phyloP scores from a whole-genome alignment of 108 stramenopile genomes.

The Stephanodiscus minutulus region DNA sequence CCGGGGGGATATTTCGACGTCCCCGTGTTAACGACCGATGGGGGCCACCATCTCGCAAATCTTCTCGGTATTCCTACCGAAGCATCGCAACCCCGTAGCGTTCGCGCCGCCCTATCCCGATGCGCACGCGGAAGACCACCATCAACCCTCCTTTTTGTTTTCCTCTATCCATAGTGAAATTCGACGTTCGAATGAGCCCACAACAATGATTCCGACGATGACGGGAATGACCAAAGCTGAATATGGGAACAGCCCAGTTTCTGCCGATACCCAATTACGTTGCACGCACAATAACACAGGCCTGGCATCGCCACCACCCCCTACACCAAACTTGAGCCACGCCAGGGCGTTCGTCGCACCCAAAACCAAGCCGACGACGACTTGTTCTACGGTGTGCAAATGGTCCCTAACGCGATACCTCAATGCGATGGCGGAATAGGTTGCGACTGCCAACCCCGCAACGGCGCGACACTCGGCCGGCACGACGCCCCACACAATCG shows the following conservation, averaged over 20 bases:
- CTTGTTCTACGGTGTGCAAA: conserved; percentile 73
- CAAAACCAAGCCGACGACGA: conserved; percentile 63
- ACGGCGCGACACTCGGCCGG: conserved; percentile 6
- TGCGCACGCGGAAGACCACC: neutral
- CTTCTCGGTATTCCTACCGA: too few species aligned
- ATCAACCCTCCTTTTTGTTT: conserved; percentile 4
- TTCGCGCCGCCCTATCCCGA: too few species aligned
- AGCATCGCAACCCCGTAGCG: too few species aligned
- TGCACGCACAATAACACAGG: conserved; percentile 29
- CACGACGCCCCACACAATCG: conserved; percentile 7
- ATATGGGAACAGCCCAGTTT: conserved; percentile 62
- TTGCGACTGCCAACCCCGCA: conserved; percentile 33
- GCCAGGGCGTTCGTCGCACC: conserved; percentile 65
- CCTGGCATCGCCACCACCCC: conserved; percentile 19
- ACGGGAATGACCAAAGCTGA: conserved; percentile 58
- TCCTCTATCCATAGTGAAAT: conserved; percentile 43
- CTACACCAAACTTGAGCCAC: conserved; percentile 57
- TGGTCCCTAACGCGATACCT: conserved; percentile 65
- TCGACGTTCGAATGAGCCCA: conserved; percentile 80
- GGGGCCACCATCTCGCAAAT: too few species aligned
- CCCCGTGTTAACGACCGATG: too few species aligned
- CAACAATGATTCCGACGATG: conserved; percentile 68
- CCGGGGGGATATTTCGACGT: too few species aligned
- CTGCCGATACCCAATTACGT: conserved; percentile 47
- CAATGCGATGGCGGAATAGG: conserved; percentile 61